Evolutionary conservation across 352 stramenopile species (phyloP).

Genomic region (Salisapilia sapeloensis): DNA sequence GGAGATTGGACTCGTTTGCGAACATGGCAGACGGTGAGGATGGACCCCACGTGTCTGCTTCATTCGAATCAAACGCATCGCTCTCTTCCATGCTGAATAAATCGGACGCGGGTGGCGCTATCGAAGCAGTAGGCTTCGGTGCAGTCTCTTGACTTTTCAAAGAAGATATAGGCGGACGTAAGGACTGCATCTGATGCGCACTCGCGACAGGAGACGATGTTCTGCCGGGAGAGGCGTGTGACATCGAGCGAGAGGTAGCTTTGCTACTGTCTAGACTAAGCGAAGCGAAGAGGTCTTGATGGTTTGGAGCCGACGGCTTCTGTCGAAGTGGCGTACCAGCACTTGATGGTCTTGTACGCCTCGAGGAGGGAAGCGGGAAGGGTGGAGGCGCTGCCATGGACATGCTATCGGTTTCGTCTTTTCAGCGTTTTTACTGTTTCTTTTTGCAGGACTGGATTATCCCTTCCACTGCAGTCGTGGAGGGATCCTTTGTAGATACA

Average conservation of each 20-base stretch:
- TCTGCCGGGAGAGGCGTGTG: conserved; percentile 11
- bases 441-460: too few species aligned
- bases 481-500: too few species aligned
- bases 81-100: conserved; percentile 65
- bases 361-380: too few species aligned
- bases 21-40: conserved; percentile 58
- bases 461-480: too few species aligned
- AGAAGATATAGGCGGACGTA: conserved; percentile 2
- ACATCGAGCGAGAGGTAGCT: too few species aligned
- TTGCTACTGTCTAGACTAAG: conserved; percentile 19
- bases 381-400: too few species aligned
- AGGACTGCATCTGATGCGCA: not conserved
- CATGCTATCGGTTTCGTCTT: too few species aligned
- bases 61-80: conserved; percentile 36
- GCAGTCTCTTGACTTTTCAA: conserved; percentile 1
- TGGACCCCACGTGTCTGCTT: conserved; percentile 55
- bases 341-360: conserved; percentile 18
- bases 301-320: conserved; percentile 16
- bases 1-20: conserved; percentile 7
- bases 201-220: conserved; percentile 1
- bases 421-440: too few species aligned
- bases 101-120: conserved; percentile 4
- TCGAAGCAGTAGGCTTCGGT: not conserved
- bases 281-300: conserved; percentile 36
- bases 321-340: conserved; percentile 40